A percentile compares a stretch with the other conserved stretches of the same genome.
Conservation (phyloP, 1,284 basidiomycete species). For the Ustilago hordei region DNA sequence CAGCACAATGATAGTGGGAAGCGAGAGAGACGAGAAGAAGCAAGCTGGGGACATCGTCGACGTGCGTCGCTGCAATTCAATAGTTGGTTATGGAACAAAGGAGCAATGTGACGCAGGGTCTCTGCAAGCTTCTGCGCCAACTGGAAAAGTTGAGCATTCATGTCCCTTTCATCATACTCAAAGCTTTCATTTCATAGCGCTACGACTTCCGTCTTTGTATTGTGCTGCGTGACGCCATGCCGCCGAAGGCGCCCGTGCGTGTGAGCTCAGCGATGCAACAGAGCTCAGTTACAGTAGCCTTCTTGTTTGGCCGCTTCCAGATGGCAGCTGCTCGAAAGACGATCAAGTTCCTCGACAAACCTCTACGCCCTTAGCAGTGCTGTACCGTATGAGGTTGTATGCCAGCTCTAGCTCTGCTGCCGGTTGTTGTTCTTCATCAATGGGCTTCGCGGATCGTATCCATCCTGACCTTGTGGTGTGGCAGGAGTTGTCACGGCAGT, state of each 20-base stretch:
- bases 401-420: not conserved
- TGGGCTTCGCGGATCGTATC: conserved; percentile 46
- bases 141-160: not conserved
- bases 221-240: not conserved
- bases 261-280: not conserved
- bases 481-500: not conserved
- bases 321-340: not conserved
- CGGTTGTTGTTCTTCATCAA: conserved; percentile 18
- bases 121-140: conserved; percentile 1
- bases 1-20: not conserved
- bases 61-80: conserved; percentile 18
- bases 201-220: not conserved
- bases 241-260: not conserved
- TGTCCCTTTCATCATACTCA: not conserved
- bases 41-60: conserved; percentile 9
- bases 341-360: not conserved
- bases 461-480: conserved; percentile 18
- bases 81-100: not conserved
- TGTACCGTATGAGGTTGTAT: not conserved
- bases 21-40: not conserved
- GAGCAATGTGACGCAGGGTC: not conserved
- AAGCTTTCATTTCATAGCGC: not conserved
- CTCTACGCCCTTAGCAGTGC: not conserved
- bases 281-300: not conserved
- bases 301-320: not conserved